phyloP scores from a whole-genome alignment of 2,329 filamentous ascomycete genomes.

The Pyrenophora teres region DNA sequence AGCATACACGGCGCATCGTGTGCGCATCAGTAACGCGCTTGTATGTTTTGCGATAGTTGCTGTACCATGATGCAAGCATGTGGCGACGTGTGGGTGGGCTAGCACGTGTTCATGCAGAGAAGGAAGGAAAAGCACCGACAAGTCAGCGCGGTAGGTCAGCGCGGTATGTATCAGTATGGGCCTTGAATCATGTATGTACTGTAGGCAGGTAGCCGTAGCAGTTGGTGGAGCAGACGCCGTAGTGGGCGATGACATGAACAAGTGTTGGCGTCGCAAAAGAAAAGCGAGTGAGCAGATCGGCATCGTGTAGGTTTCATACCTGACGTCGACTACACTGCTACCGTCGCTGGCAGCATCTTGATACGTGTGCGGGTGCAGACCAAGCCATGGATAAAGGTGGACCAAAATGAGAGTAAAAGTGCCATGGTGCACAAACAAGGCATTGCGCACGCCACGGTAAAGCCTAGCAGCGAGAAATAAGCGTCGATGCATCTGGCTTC shows the following conservation, averaged over 20 bases:
- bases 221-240: background rate
- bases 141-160: background rate
- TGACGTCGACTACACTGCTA: background rate
- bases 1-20: background rate
- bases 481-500: constrained; percentile 13
- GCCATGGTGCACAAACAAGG: background rate
- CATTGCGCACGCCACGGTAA: background rate
- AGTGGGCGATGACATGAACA: background rate
- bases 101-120: constrained; percentile 1
- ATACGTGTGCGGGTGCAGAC: background rate
- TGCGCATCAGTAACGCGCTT: background rate
- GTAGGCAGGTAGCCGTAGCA: background rate
- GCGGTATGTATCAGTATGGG: background rate
- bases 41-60: background rate
- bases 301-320: constrained; percentile 10
- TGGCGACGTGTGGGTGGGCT: background rate
- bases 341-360: background rate
- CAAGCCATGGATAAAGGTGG: background rate
- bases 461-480: constrained; percentile 3
- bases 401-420: background rate
- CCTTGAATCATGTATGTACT: background rate
- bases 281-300: constrained; percentile 11
- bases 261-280: constrained; percentile 3
- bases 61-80: background rate
- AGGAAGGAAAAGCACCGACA: background rate